Evolutionary conservation across 805 yeast species (phyloP).

Genomic region (Barnettozyma vustinii): DNA sequence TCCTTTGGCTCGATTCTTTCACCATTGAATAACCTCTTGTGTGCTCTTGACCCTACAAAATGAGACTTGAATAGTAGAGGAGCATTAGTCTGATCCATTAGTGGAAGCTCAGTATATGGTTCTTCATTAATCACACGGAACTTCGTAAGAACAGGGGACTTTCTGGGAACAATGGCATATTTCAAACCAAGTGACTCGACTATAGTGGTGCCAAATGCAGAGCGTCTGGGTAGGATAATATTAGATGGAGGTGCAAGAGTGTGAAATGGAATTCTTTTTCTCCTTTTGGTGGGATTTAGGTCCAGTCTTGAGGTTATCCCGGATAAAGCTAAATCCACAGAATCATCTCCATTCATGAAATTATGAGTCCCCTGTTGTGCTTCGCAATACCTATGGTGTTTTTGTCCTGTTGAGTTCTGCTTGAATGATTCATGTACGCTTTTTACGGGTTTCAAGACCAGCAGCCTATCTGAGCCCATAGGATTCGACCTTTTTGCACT

Average conservation of each 20-base stretch:
- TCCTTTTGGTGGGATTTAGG: neutral
- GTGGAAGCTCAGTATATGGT: neutral
- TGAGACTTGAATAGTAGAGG: constrained; percentile 5
- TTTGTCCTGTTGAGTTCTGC: neutral
- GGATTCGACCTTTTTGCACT: neutral
- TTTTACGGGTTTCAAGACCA: neutral
- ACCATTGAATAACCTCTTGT: constrained; percentile 10
- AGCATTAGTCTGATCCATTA: neutral
- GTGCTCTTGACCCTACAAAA: constrained; percentile 12
- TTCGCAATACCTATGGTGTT: neutral
- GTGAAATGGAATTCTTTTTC: neutral
- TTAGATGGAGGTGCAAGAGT: constrained; percentile 12
- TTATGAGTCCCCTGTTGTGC: neutral
- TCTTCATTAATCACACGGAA: constrained; percentile 5
- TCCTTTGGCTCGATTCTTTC: constrained; percentile 1
- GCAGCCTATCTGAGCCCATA: neutral
- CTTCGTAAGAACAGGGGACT: neutral
- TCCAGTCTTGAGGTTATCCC: neutral
- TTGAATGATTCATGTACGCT: neutral
- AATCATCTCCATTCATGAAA: neutral
- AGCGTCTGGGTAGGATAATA: constrained; percentile 15
- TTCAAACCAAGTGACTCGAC: constrained; percentile 17
- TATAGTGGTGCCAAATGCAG: constrained; percentile 15
- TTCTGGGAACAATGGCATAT: constrained; percentile 14
- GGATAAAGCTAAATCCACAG: neutral